Evolutionary conservation across 345 rosid species (phyloP).

Genomic region (Passiflora organensis): DNA sequence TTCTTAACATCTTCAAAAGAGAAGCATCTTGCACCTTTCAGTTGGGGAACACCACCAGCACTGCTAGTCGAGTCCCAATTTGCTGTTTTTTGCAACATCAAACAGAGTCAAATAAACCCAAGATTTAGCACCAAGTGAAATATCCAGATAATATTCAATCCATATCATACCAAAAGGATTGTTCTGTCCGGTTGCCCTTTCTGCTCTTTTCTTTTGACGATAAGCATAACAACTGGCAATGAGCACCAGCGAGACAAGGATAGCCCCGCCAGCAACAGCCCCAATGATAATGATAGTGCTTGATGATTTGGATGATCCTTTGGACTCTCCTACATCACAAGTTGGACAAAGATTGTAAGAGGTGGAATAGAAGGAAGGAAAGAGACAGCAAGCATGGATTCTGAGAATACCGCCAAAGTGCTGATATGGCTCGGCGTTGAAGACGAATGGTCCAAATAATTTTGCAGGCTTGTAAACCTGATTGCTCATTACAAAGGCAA

Average conservation of each 20-base stretch:
- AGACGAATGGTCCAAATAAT: slow-evolving; percentile 56
- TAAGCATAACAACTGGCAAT: slow-evolving; percentile 64
- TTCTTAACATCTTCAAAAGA: slow-evolving; percentile 56
- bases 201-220: slow-evolving; percentile 68
- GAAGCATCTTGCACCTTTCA: slow-evolving; percentile 75
- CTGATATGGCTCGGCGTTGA: slow-evolving; percentile 29
- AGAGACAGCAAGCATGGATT: background rate
- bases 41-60: slow-evolving; percentile 55
- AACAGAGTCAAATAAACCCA: background rate
- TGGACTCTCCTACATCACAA: slow-evolving; percentile 16
- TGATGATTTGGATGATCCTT: slow-evolving; percentile 33
- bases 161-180: slow-evolving; percentile 62
- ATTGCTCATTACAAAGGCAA: slow-evolving; percentile 56
- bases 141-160: background rate
- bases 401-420: slow-evolving; percentile 45
- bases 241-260: slow-evolving; percentile 45
- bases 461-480: slow-evolving; percentile 59
- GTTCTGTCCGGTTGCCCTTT: slow-evolving; percentile 49
- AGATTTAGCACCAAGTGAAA: slow-evolving; percentile 2
- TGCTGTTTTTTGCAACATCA: slow-evolving; percentile 39
- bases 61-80: slow-evolving; percentile 57
- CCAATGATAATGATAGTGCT: slow-evolving; percentile 52
- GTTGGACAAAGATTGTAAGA: background rate
- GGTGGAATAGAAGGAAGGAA: background rate
- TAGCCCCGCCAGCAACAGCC: slow-evolving; percentile 54